Conservation (phyloP, 1,139 yeast species). For the Pichia sp. region DNA sequence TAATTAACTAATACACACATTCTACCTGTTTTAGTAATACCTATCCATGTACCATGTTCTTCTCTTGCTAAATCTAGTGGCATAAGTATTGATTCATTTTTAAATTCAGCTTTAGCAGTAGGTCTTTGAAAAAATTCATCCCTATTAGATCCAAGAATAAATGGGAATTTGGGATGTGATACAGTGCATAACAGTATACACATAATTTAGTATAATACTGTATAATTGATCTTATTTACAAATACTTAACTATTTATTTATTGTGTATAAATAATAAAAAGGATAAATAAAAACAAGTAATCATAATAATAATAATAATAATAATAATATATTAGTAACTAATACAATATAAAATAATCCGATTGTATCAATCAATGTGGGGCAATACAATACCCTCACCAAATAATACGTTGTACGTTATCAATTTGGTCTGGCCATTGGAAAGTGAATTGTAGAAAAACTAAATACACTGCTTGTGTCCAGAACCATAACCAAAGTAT, state of each 20-base stretch:
- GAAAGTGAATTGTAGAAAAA: conserved; percentile 62
- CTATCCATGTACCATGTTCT: conserved; percentile 92
- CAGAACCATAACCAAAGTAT: conserved; percentile 53
- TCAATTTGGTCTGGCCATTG: conserved; percentile 59
- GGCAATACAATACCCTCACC: conserved; percentile 44
- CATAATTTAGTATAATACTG: conserved; percentile 17
- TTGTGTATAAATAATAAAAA: too few relatives aligned
- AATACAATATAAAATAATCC: background rate
- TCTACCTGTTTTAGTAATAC: conserved; percentile 55
- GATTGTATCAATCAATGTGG: background rate
- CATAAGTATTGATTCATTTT: conserved; percentile 41
- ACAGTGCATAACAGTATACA: conserved; percentile 27
- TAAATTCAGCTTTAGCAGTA: conserved; percentile 57
- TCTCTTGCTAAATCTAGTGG: conserved; percentile 72
- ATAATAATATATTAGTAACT: too few relatives aligned
- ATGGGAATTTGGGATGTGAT: conserved; percentile 36
- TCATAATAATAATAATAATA: too few relatives aligned
- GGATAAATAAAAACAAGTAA: too few relatives aligned
- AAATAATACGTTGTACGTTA: conserved; percentile 68
- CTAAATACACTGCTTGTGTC: conserved; percentile 43
- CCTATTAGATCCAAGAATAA: conserved; percentile 71
- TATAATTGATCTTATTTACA: too few relatives aligned
- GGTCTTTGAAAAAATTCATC: conserved; percentile 78
- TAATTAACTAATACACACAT: conserved; percentile 74
- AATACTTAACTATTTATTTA: too few relatives aligned